A percentile compares a stretch with the other conserved stretches of the same genome.
These are phyloP conservation scores for Macrocybe sp. DNA, from an alignment of 1,284 basidiomycete genomes.

Conservation along the genomic window DNA sequence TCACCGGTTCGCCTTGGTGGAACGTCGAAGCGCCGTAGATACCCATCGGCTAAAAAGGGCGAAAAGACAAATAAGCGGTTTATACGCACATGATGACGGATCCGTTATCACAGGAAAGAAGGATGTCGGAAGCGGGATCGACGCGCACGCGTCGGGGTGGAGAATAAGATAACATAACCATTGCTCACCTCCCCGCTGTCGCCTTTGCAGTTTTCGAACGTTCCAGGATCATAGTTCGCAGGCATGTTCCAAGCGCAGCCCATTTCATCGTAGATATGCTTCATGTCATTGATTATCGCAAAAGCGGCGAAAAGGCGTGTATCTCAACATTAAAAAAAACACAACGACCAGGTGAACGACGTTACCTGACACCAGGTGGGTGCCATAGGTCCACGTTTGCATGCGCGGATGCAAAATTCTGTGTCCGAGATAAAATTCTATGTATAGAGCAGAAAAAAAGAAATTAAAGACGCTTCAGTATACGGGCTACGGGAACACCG, in stretches of 20 bases:
- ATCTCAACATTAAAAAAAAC: too few species aligned
- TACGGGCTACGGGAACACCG: too few species aligned
- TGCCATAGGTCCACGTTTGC: slow-evolving; percentile 54
- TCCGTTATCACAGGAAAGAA: background rate
- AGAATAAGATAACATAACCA: background rate
- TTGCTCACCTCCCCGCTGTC: slow-evolving; percentile 43
- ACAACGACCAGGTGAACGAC: background rate
- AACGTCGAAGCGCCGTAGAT: slow-evolving; percentile 66
- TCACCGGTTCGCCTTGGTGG: slow-evolving; percentile 55
- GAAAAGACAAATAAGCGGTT: slow-evolving; percentile 1
- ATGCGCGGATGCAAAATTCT: slow-evolving; percentile 74
- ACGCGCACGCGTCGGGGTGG: slow-evolving; percentile 2
- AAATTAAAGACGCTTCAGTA: background rate
- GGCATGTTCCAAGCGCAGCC: slow-evolving; percentile 71
- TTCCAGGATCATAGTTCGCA: slow-evolving; percentile 50
- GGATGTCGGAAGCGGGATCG: background rate
- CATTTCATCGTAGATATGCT: slow-evolving; percentile 59
- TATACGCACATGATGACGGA: background rate
- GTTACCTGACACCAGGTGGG: slow-evolving; percentile 49
- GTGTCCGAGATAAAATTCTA: slow-evolving; percentile 53
- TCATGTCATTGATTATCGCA: slow-evolving; percentile 26
- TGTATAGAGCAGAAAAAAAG: slow-evolving; percentile 4
- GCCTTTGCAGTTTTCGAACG: slow-evolving; percentile 56
- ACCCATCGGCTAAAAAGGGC: slow-evolving; percentile 53
- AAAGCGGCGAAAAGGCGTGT: slow-evolving; percentile 18